phyloP scores from a whole-genome alignment of 192 early-diverging fungal species.

The Podila epicladia region DNA sequence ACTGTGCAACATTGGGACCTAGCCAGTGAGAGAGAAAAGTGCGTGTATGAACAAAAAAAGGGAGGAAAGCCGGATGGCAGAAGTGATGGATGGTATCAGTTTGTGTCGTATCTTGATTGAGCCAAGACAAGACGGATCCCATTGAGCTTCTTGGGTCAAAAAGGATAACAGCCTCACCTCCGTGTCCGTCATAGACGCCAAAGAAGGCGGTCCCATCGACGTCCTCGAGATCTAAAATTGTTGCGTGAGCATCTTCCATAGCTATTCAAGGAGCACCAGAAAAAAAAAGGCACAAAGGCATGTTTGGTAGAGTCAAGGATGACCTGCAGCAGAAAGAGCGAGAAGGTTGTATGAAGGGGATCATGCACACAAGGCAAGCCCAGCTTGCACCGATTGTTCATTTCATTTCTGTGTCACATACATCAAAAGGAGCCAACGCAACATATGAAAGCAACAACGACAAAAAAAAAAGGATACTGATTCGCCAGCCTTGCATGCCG shows the following conservation, averaged over 20 bases:
- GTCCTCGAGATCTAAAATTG: slow-evolving; percentile 76
- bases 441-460: slow-evolving; percentile 1
- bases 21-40: neutral
- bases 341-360: neutral
- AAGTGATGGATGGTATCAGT: neutral
- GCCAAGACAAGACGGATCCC: neutral
- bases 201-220: slow-evolving; percentile 84
- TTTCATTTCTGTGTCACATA: neutral
- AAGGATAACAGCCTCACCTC: slow-evolving; percentile 60
- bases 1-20: slow-evolving; percentile 85
- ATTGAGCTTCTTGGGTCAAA: neutral
- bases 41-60: neutral
- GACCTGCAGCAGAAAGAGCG: neutral
- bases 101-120: neutral
- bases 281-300: neutral
- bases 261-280: slow-evolving; percentile 54
- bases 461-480: slow-evolving; percentile 63
- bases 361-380: neutral
- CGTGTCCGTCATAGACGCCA: slow-evolving; percentile 97
- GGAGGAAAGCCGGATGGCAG: neutral
- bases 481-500: slow-evolving; percentile 98
- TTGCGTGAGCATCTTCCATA: slow-evolving; percentile 99
- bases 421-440: neutral
- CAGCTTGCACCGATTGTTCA: too few species aligned
- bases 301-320: neutral